A percentile compares a stretch with the other conserved stretches of the same genome.
Evolutionary conservation across 257 asterid genomes (phyloP).

Genomic region (Gardenia jasminoides): DNA sequence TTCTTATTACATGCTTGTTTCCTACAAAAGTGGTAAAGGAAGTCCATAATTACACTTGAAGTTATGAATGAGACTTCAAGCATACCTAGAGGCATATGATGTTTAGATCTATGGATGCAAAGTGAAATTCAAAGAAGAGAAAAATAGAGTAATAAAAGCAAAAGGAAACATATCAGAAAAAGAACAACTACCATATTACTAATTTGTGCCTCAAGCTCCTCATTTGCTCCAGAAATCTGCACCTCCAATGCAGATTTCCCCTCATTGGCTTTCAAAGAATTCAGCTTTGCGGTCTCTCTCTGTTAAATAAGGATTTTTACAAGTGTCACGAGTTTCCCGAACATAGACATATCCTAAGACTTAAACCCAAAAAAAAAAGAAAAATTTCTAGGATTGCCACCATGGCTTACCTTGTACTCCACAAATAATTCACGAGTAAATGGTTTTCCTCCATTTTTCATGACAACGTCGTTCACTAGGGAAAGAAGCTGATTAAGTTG

Average conservation of each 20-base stretch:
- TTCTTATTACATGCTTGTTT: background rate
- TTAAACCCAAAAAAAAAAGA: too few species aligned
- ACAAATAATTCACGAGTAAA: slow-evolving; percentile 50
- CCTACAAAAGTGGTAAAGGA: background rate
- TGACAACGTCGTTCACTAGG: slow-evolving; percentile 52
- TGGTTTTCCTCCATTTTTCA: slow-evolving; percentile 55
- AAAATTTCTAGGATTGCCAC: background rate
- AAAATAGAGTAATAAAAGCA: background rate
- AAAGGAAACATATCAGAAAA: background rate
- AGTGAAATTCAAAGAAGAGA: background rate
- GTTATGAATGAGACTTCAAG: too few species aligned
- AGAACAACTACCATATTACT: slow-evolving; percentile 49
- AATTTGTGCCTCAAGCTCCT: slow-evolving; percentile 45
- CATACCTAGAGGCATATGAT: slow-evolving; percentile 1
- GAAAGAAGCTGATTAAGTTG: slow-evolving; percentile 31
- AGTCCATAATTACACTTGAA: background rate
- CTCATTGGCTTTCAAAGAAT: slow-evolving; percentile 46
- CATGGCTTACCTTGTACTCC: slow-evolving; percentile 41
- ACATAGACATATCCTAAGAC: background rate
- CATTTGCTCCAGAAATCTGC: slow-evolving; percentile 40
- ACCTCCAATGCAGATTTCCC: slow-evolving; percentile 50
- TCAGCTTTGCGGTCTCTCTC: slow-evolving; percentile 44
- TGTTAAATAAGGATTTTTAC: slow-evolving; percentile 13
- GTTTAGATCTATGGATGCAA: background rate
- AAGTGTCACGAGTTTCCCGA: background rate